Evolutionary conservation across 202 grass and related monocot species (phyloP).

Genomic region (Zizania palustris): DNA sequence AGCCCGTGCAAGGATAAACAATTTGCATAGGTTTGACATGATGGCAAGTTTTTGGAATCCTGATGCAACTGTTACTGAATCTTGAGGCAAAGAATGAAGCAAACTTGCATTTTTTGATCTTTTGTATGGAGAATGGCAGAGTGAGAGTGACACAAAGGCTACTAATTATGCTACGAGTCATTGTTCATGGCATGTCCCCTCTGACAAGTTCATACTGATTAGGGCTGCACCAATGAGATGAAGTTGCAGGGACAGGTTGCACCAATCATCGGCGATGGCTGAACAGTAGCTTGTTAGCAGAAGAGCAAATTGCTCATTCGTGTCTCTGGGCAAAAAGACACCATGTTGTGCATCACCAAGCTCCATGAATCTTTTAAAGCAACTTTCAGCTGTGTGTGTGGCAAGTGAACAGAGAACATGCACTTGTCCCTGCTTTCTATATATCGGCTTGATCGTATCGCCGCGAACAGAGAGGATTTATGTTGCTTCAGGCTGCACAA

Average conservation of each 20-base stretch:
- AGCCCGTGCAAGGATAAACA: not conserved
- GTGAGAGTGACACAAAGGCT: constrained; percentile 24
- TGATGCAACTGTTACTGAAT: constrained; percentile 40
- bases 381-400: not conserved
- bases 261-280: constrained; percentile 26
- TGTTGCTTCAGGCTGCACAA: constrained; percentile 54
- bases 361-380: constrained; percentile 36
- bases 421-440: constrained; percentile 13
- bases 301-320: constrained; percentile 32
- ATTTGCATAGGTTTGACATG: constrained; percentile 19
- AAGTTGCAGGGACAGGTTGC: constrained; percentile 23
- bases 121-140: constrained; percentile 40
- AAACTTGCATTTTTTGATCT: constrained; percentile 42
- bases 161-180: constrained; percentile 14
- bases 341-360: constrained; percentile 17
- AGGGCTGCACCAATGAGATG: constrained; percentile 22
- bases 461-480: constrained; percentile 25
- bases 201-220: constrained; percentile 25
- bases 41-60: constrained; percentile 6
- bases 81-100: constrained; percentile 32
- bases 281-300: not conserved
- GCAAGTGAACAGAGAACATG: too few species aligned
- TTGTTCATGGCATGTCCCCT: constrained; percentile 11
- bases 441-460: constrained; percentile 15
- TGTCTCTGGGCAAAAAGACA: constrained; percentile 28